These are phyloP conservation scores for Pyrenula massariospora DNA, from an alignment of 495 filamentous ascomycete genomes.

Conservation along the genomic window DNA sequence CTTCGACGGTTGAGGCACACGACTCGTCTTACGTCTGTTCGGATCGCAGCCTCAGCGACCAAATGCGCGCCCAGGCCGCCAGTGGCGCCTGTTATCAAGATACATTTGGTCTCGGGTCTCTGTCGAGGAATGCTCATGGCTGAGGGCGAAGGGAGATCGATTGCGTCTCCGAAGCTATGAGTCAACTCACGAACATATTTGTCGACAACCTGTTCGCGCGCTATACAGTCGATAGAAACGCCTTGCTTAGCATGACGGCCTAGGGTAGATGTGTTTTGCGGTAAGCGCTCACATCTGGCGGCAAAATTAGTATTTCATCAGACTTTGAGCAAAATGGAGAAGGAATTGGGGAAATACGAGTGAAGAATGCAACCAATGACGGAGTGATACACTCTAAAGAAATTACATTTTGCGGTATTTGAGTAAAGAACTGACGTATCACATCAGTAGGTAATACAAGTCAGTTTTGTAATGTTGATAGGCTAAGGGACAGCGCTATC, in stretches of 20 bases:
- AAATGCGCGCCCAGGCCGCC: constrained; percentile 39
- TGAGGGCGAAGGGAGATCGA: neutral
- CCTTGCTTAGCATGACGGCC: neutral
- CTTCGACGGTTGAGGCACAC: constrained; percentile 36
- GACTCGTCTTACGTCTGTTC: constrained; percentile 19
- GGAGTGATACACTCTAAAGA: too few species aligned
- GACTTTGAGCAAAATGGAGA: too few species aligned
- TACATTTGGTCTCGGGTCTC: neutral
- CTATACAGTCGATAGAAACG: constrained; percentile 1
- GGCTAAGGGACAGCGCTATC: too few species aligned
- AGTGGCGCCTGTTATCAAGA: constrained; percentile 43
- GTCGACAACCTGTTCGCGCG: constrained; percentile 18
- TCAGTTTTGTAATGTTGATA: too few species aligned
- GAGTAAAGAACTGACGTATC: too few species aligned
- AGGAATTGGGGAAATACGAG: too few species aligned
- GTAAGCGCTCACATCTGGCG: too few species aligned
- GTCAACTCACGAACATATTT: constrained; percentile 17
- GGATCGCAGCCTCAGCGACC: constrained; percentile 20
- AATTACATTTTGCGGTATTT: too few species aligned
- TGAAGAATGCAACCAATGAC: too few species aligned
- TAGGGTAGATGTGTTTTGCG: too few species aligned
- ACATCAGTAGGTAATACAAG: too few species aligned
- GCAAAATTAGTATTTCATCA: too few species aligned
- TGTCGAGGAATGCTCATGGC: neutral
- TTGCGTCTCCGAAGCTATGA: constrained; percentile 10